Percentiles rank a stretch among this genome's conserved stretches.
Conservation (phyloP, 306 rosid species). For the Cicer bijugum region DNA sequence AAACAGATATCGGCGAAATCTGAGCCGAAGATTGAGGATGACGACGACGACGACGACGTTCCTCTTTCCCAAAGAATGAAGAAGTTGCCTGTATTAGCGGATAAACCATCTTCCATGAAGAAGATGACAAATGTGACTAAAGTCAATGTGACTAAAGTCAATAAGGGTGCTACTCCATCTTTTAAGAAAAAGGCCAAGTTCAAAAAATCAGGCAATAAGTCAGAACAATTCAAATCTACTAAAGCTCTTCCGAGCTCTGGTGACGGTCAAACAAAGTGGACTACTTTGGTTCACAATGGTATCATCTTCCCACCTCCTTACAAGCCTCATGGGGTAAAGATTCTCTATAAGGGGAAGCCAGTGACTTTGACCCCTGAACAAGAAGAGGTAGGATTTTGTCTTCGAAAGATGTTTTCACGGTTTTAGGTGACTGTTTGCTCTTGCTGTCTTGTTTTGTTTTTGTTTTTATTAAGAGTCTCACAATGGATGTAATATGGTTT, state of each 20-base stretch:
- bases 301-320: slow-evolving; percentile 95
- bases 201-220: slow-evolving; percentile 50
- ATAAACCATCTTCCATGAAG: slow-evolving; percentile 43
- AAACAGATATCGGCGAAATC: slow-evolving; percentile 37
- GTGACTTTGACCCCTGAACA: slow-evolving; percentile 80
- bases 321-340: slow-evolving; percentile 75
- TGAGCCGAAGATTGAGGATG: slow-evolving; percentile 45
- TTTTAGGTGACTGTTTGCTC: not conserved
- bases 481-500: not conserved
- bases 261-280: slow-evolving; percentile 97
- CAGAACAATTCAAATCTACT: slow-evolving; percentile 78
- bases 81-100: slow-evolving; percentile 28
- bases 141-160: slow-evolving; percentile 52
- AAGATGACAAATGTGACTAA: slow-evolving; percentile 46
- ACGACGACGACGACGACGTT: slow-evolving; percentile 44
- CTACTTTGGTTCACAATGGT: slow-evolving; percentile 89
- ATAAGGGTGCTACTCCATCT: slow-evolving; percentile 40
- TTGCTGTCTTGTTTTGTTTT: not conserved
- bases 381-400: slow-evolving; percentile 76
- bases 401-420: not conserved
- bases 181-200: slow-evolving; percentile 47
- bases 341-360: slow-evolving; percentile 79
- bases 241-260: slow-evolving; percentile 79
- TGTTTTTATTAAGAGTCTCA: not conserved
- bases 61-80: slow-evolving; percentile 52